Evolutionary conservation across 1,139 yeast species (phyloP).

Genomic region (Lodderomyces parapsilosis): DNA sequence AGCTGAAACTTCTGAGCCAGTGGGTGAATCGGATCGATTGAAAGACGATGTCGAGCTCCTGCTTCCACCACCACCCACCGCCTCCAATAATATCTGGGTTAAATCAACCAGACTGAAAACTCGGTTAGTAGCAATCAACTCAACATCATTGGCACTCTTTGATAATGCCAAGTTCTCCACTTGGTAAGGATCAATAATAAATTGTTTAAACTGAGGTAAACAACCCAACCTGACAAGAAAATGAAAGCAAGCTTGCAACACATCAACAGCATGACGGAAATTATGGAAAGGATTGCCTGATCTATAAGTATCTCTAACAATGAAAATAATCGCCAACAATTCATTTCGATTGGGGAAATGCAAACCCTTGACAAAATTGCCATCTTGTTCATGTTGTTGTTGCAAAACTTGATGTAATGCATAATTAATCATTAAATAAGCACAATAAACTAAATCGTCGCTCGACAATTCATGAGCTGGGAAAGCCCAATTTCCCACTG

Average conservation of each 20-base stretch:
- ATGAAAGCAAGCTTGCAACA: constrained; percentile 82
- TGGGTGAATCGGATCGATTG: not conserved
- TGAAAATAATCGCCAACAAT: constrained; percentile 57
- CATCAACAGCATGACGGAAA: constrained; percentile 94
- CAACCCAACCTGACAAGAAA: constrained; percentile 52
- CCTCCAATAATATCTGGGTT: not conserved
- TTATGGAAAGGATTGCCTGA: constrained; percentile 90
- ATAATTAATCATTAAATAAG: constrained; percentile 52
- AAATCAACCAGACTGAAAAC: constrained; percentile 1
- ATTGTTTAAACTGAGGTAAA: constrained; percentile 42
- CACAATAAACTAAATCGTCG: constrained; percentile 68
- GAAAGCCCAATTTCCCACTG: constrained; percentile 55
- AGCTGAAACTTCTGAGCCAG: not conserved
- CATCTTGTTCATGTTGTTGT: not conserved
- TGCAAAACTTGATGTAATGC: constrained; percentile 35
- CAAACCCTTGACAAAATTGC: constrained; percentile 9
- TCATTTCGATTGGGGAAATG: constrained; percentile 38
- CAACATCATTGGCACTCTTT: not conserved
- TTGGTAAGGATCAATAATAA: constrained; percentile 27
- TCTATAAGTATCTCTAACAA: constrained; percentile 74
- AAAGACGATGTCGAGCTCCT: not conserved
- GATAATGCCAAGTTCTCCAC: constrained; percentile 5
- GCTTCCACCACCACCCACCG: not conserved
- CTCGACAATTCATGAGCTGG: constrained; percentile 67
- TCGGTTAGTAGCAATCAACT: not conserved